phyloP scores from a whole-genome alignment of 805 yeast genomes.

The Komagataella pseudopastoris region DNA sequence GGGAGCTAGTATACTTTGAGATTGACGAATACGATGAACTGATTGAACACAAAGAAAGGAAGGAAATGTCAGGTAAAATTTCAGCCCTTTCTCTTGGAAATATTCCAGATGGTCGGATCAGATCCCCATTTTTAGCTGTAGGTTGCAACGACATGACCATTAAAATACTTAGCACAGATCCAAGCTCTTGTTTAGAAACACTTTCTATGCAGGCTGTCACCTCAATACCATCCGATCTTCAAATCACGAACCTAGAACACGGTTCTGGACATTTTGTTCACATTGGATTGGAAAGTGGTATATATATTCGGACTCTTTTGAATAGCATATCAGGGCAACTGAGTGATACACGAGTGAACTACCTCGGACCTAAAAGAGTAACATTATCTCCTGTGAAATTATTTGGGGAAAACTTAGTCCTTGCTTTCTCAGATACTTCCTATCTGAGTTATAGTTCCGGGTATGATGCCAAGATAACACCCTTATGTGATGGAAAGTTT shows the following conservation, averaged over 20 bases:
- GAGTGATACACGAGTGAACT: constrained; percentile 52
- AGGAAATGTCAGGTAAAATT: constrained; percentile 38
- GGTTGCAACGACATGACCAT: constrained; percentile 64
- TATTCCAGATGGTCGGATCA: constrained; percentile 27
- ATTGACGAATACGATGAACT: constrained; percentile 50
- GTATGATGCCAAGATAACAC: constrained; percentile 27
- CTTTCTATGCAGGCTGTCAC: constrained; percentile 55
- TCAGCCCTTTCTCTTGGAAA: constrained; percentile 37
- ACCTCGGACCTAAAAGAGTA: constrained; percentile 61
- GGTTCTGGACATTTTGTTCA: constrained; percentile 31
- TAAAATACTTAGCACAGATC: constrained; percentile 49
- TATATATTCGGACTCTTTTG: constrained; percentile 50
- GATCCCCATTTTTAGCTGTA: constrained; percentile 49
- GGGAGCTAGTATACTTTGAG: constrained; percentile 76
- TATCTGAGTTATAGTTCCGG: constrained; percentile 36
- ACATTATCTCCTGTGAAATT: constrained; percentile 24
- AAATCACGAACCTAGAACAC: constrained; percentile 19
- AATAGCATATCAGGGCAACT: constrained; percentile 49
- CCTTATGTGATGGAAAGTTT: constrained; percentile 29
- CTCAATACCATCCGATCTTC: constrained; percentile 28
- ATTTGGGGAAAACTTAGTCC: constrained; percentile 19
- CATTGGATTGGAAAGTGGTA: constrained; percentile 76
- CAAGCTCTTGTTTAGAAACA: constrained; percentile 43
- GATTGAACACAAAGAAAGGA: constrained; percentile 53
- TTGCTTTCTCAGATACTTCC: constrained; percentile 39